Percentiles rank a stretch among this genome's conserved stretches.
These are phyloP conservation scores for Clarireedia sp. DNA, from an alignment of 2,329 filamentous ascomycete genomes.

Conservation along the genomic window DNA sequence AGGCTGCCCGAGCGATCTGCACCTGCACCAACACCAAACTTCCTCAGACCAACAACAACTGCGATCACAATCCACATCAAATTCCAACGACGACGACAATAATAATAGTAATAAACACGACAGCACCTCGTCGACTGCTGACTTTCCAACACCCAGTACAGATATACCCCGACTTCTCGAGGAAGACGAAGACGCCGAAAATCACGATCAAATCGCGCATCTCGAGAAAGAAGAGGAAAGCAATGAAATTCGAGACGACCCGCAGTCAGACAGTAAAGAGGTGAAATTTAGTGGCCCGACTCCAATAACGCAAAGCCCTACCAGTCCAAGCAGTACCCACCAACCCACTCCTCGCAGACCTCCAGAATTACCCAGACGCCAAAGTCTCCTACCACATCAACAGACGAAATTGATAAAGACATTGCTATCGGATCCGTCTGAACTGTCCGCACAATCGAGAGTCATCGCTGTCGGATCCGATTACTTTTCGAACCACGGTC, in stretches of 20 bases:
- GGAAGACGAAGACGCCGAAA: constrained; percentile 11
- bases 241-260: constrained; percentile 1
- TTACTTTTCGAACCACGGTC: constrained; percentile 28
- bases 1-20: constrained; percentile 13
- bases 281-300: not conserved
- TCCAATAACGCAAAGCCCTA: constrained; percentile 2
- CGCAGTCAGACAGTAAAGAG: constrained; percentile 1
- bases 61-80: not conserved
- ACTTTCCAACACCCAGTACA: constrained; percentile 27
- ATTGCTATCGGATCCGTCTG: constrained; percentile 37
- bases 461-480: constrained; percentile 20
- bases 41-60: constrained; percentile 8
- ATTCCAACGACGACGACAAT: not conserved
- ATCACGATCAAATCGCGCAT: not conserved
- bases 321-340: not conserved
- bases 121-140: constrained; percentile 20
- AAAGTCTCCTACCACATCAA: constrained; percentile 39
- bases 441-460: constrained; percentile 29
- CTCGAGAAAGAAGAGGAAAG: not conserved
- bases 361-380: constrained; percentile 25
- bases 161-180: constrained; percentile 23
- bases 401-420: constrained; percentile 43
- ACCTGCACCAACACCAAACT: constrained; percentile 10
- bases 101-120: constrained; percentile 19
- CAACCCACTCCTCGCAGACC: constrained; percentile 14